Evolutionary conservation across 2,329 filamentous ascomycete species (phyloP), one percentile per base, ranked within the genome.

Genomic region (Stachybotrys echinatus): DNA sequence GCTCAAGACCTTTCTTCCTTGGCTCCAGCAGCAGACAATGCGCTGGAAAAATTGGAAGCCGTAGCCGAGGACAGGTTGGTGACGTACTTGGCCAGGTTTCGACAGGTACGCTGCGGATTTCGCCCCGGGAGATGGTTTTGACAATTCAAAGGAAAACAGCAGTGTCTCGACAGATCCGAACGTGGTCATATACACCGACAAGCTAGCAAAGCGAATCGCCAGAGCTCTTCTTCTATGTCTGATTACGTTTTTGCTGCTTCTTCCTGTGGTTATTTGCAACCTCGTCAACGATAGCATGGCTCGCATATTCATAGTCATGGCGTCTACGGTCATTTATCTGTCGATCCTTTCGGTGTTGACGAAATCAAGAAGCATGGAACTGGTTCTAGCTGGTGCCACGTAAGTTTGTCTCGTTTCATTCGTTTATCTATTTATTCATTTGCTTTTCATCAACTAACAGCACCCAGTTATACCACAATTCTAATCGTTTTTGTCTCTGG

Each of bases 401-500:
- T 37, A 17, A 8, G 31, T 45, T n/a, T n/a, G n/a, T n/a, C n/a
- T n/a, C n/a, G n/a, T n/a, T n/a, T n/a, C n/a, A n/a, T n/a, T n/a
- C n/a, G n/a, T n/a, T n/a, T n/a, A n/a, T n/a, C n/a, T 23, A 12
- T 37, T 17, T 17, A 37, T 10, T 19, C 19, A 6, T 4, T 85
- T 68, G 2, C 83, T 83, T 65, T 81, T 10, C 31, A 10, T 8
- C 31, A 8, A 17, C 31, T n/a, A n/a, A n/a, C n/a, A n/a, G n/a
- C n/a, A n/a, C n/a, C n/a, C 31, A 37, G 31, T 10, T 37, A 37
- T 37, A 37, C 31, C 8, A 37, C 31, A 10, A 37, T 37, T 37
- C 17, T 37, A 37, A 37, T 37, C 8, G 31, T 17, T 10, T 37
- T 37, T 17, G 31, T 37, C 17, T 37, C 31, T 17, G 31, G 31